Evolutionary conservation across 2,329 filamentous ascomycete genomes (phyloP).

Genomic region (Ploettnerulaceae sp.): DNA sequence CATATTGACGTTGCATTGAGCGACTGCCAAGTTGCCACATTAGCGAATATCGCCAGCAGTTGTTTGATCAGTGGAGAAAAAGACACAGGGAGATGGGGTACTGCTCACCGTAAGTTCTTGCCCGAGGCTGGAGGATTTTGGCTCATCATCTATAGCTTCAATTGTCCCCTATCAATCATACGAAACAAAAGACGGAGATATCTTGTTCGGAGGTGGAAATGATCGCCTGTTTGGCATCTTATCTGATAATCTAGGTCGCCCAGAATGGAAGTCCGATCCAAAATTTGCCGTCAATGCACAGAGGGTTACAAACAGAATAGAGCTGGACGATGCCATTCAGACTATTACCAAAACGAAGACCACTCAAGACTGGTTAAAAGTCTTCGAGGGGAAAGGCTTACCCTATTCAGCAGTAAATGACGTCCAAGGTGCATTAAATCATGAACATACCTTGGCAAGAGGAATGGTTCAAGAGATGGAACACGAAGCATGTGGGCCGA

Average conservation of each 20-base stretch:
- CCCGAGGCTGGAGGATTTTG: neutral
- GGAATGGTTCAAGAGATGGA: constrained; percentile 88
- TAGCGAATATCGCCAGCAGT: constrained; percentile 94
- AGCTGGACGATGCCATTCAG: constrained; percentile 77
- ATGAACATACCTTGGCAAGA: constrained; percentile 78
- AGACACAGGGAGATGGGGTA: constrained; percentile 90
- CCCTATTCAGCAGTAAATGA: constrained; percentile 95
- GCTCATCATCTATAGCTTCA: constrained; percentile 55
- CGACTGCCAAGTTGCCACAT: constrained; percentile 89
- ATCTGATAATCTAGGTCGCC: constrained; percentile 52
- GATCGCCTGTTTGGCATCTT: constrained; percentile 63
- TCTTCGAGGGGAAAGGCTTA: constrained; percentile 87
- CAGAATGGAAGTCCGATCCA: constrained; percentile 56
- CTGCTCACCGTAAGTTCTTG: constrained; percentile 72
- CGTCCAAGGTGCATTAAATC: constrained; percentile 75
- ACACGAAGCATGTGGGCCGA: constrained; percentile 74
- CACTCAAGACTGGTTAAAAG: constrained; percentile 79
- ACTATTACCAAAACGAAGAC: constrained; percentile 68
- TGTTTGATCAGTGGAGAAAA: constrained; percentile 82
- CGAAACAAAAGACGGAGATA: constrained; percentile 64
- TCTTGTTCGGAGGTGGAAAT: constrained; percentile 69
- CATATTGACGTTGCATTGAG: constrained; percentile 88
- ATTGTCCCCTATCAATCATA: constrained; percentile 95
- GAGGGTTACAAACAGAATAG: constrained; percentile 65
- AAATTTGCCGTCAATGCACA: constrained; percentile 57